Evolutionary conservation across 2,329 filamentous ascomycete species (phyloP), one percentile per base, ranked within the genome.

Genomic region (Pseudogymnoascus sp.): DNA sequence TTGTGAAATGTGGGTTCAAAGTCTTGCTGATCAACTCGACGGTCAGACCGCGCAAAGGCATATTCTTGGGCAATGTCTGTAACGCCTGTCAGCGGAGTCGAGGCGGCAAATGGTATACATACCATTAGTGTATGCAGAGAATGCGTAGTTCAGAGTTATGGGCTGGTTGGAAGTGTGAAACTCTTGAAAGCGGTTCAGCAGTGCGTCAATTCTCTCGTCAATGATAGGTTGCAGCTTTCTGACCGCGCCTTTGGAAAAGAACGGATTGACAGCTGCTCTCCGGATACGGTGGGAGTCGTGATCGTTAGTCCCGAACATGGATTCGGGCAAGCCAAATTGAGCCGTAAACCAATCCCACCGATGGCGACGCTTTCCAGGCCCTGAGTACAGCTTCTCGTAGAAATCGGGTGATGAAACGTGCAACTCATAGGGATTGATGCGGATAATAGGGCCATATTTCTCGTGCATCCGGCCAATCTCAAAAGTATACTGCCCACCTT

Each of bases 391-490:
- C 31, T 64, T 61, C n/a, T 70, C 68, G 39, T 68, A 70, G 63
- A 66, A 69, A 5, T 66, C 62, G 3, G 68, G 64, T 14, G 65
- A 57, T 26, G 64, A 42, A 21, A 68, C 60, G 64, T 78, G 73
- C 21, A 79, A 69, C 65, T 79, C 77, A 69, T 74, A 74, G 1
- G 74, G 71, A 36, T 70, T 74, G 64, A 75, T 71, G 7, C 73
- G 68, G 39, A 75, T 66, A n/a, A 76, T 73, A 0, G 73, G 72
- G 5, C 78, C 78, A 63, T 79, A 80, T 66, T 70, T 66, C 57
- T 75, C 68, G 67, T 80, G 78, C 67, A 80, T 68, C 61, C 76
- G 70, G 45, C 72, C 68, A 21, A 80, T 76, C 63, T 78, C 74
- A 67, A 74, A 77, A 12, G 71, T 77, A 65, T 78, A 80, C 67